Evolutionary conservation across 1,284 basidiomycete species (phyloP), one percentile per base, ranked within the genome.

Genomic region (Ceratobasidium sp.): DNA sequence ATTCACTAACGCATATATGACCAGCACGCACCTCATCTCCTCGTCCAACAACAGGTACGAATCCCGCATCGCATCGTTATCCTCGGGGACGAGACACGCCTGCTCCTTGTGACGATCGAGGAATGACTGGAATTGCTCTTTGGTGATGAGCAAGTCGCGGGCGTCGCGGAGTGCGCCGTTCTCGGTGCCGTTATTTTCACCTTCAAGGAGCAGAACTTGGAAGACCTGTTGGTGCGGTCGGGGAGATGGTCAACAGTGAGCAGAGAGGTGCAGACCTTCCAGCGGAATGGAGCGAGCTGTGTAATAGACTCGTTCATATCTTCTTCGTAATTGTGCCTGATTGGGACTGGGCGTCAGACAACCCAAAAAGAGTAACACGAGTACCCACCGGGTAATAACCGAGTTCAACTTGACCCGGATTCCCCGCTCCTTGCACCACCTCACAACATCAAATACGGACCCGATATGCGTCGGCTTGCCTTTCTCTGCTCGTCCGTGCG

Each of bases 331-430:
- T 85, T 85, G n/a, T 82, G 78, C 9, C 83, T 78, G 37, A 7
- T 19, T 14, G 48, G 2, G 29, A 34, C 58, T 31, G 13, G n/a
- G n/a, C 16, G 22, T 5, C 37, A 16, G 27, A n/a, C 19, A 63
- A 8, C 2, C 43, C 29, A 31, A 22, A 14, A 63, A 24, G 24
- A 53, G 61, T 31, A 29, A 43, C 16, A 34, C n/a, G 9, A 29
- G 41, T 39, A 69, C 76, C 11, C 41, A 79, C 78, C 62, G 82
- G 0, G 79, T 84, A 24, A 84, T 78, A 8, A 85, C 84, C 0
- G 81, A 80, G 61, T 85, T 84, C n/a, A 84, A 79, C 54, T 85
- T 85, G 8, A 85, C 79, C 58, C 79, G 81, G 62, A 85, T 83
- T 0, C 81, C 82, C 11, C 80, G 76, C 5, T 77, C 76, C 22